These are phyloP conservation scores for Chaetomium sp. DNA, from an alignment of 2,329 filamentous ascomycete genomes.

Conservation along the genomic window DNA sequence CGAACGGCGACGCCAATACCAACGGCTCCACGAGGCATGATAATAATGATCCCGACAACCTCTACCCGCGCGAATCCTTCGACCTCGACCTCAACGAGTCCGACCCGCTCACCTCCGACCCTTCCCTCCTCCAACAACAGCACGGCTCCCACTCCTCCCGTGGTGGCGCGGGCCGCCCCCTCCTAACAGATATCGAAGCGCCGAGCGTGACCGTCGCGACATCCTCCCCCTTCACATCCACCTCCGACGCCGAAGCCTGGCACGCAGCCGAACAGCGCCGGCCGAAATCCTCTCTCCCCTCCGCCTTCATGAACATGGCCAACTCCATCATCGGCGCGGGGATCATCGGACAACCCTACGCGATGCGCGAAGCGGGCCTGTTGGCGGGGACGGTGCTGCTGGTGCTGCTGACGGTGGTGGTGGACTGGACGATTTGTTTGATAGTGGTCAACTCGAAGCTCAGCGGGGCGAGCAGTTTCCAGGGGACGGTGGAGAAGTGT, in stretches of 20 bases:
- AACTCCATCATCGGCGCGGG: conserved; percentile 89
- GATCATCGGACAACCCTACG: conserved; percentile 84
- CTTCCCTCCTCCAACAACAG: conserved; percentile 42
- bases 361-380: conserved; percentile 87
- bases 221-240: neutral
- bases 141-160: too few relatives aligned
- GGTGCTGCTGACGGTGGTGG: conserved; percentile 68
- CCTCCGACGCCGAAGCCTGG: conserved; percentile 34
- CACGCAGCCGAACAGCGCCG: conserved; percentile 52
- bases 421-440: conserved; percentile 96
- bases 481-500: conserved; percentile 92
- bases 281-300: conserved; percentile 77
- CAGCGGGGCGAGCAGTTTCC: conserved; percentile 87
- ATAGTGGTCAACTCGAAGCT: conserved; percentile 98
- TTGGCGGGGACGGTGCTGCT: conserved; percentile 73
- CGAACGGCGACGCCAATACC: conserved; percentile 10
- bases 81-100: conserved; percentile 27
- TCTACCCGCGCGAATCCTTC: conserved; percentile 25
- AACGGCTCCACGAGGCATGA: neutral
- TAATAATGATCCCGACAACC: conserved; percentile 13
- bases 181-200: conserved; percentile 77
- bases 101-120: conserved; percentile 26
- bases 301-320: conserved; percentile 99
- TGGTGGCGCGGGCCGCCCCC: too few relatives aligned
- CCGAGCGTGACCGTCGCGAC: conserved; percentile 59